These are phyloP conservation scores for Phialocephala sp. DNA, from an alignment of 2,329 filamentous ascomycete genomes.

Conservation along the genomic window DNA sequence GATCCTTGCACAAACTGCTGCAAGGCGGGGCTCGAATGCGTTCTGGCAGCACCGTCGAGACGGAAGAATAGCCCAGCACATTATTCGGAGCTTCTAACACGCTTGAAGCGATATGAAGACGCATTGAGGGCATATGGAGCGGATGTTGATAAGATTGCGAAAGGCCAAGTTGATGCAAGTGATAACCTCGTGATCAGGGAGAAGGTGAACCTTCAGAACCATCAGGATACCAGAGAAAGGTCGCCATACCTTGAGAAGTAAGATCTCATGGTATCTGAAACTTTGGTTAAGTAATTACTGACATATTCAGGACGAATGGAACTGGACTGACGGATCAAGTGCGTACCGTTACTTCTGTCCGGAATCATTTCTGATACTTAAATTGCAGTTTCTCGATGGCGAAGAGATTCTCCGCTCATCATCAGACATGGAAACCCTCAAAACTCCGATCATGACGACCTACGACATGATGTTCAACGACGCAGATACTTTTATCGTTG, in stretches of 20 bases:
- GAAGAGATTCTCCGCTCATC: neutral
- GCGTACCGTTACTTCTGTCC: neutral
- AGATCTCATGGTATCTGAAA: neutral
- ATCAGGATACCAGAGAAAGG: neutral
- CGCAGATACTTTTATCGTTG: neutral
- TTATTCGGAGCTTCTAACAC: neutral
- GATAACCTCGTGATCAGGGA: neutral
- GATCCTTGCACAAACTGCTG: constrained; percentile 52
- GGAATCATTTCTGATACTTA: neutral
- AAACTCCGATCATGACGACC: neutral
- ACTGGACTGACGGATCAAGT: neutral
- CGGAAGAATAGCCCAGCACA: neutral
- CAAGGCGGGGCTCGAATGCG: neutral
- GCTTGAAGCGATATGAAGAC: neutral
- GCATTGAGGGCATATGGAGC: neutral
- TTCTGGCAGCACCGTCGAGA: neutral
- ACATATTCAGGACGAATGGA: neutral
- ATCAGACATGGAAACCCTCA: neutral
- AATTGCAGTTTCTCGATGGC: neutral
- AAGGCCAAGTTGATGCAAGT: neutral
- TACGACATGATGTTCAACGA: neutral
- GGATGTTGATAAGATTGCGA: constrained; percentile 1
- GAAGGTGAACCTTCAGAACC: neutral
- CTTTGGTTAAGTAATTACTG: neutral
- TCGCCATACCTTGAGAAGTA: constrained; percentile 3